Base-by-base conservation (phyloP, 2,329 filamentous ascomycete genomes). In the Scedosporium apiospermum region DNA sequence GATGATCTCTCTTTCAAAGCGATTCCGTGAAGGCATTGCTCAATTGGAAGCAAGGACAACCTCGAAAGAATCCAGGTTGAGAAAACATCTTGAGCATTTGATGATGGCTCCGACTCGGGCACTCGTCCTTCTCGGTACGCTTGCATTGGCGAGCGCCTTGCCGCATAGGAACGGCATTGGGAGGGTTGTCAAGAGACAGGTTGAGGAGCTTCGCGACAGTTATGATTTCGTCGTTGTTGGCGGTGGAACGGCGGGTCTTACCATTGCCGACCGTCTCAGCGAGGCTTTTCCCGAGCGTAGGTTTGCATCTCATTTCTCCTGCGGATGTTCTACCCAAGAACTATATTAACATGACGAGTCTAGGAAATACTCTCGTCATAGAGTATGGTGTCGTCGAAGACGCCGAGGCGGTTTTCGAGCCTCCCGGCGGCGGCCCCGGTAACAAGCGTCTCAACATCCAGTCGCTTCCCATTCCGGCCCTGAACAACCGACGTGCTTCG, bases 191-290 rank as follows among this genome's bases (percentile, higher is more conserved):
- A 62, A 62, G 53, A 62, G 60, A 41, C 51, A 62, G 38, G 34
- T 62, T 21, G 57, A 59, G 10, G 62, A 63, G 51, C 46, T 63
- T 18, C 21, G 58, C 3, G 65, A 65, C 4, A 63, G 38, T 12
- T 66, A 81, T 67, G 85, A 88, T 70, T 88, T 88, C 72, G 83
- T 88, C 61, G 77, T 88, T 38, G 79, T 87, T 34, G 86, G 86
- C 3, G 81, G 75, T n/a, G 86, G 86, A 65, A 82, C 85, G 5
- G 84, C 80, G 59, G 86, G 86, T 61, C 80, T 88, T 44, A 74
- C 77, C 59, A 79, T 88, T 49, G 84, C 85, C 0, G 83, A 86
- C 71, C 81, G 64, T 6, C 61, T 66, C 2, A 85, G 84, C 38
- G 83, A 87, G 70, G 63, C 67, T 6, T 62, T 62, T 26, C 60